These are phyloP conservation scores for Sequoia sempervirens DNA, from an alignment of 75 land plant genomes.

Conservation along the genomic window DNA sequence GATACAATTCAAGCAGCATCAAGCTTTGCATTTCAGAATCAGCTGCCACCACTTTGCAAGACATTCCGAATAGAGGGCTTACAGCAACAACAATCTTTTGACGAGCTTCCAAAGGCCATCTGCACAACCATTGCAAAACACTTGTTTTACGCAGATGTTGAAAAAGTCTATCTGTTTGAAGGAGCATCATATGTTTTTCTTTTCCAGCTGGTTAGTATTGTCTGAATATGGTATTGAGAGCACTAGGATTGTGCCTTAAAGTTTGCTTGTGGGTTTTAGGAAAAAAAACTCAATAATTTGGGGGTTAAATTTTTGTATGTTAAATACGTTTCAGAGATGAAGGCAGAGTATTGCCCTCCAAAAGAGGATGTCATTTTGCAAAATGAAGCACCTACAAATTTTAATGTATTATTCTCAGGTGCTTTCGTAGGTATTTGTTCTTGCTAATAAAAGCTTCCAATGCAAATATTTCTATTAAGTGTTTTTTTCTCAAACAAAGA, in stretches of 20 bases:
- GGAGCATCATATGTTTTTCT: constrained; percentile 36
- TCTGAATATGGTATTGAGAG: background rate
- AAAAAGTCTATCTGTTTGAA: constrained; percentile 35
- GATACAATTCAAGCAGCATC: constrained; percentile 56
- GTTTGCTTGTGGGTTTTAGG: background rate
- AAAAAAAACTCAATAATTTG: background rate
- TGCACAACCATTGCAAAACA: constrained; percentile 39
- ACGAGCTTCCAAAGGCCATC: constrained; percentile 55
- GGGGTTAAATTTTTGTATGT: background rate
- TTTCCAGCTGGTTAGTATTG: constrained; percentile 41
- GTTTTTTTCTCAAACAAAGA: background rate
- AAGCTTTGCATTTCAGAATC: constrained; percentile 45
- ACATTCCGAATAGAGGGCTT: constrained; percentile 49
- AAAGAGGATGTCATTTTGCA: constrained; percentile 54
- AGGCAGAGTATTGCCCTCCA: constrained; percentile 63
- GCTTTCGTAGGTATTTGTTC: constrained; percentile 31
- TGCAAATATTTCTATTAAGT: background rate
- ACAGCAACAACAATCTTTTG: constrained; percentile 48
- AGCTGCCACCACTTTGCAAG: constrained; percentile 44
- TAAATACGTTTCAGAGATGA: constrained; percentile 61
- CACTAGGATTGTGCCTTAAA: background rate
- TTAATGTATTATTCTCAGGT: constrained; percentile 59
- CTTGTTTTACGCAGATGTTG: constrained; percentile 31
- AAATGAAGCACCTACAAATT: constrained; percentile 71
- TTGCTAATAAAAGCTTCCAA: background rate